phyloP scores from a whole-genome alignment of 345 rosid species.

The Citrus trifoliata region DNA sequence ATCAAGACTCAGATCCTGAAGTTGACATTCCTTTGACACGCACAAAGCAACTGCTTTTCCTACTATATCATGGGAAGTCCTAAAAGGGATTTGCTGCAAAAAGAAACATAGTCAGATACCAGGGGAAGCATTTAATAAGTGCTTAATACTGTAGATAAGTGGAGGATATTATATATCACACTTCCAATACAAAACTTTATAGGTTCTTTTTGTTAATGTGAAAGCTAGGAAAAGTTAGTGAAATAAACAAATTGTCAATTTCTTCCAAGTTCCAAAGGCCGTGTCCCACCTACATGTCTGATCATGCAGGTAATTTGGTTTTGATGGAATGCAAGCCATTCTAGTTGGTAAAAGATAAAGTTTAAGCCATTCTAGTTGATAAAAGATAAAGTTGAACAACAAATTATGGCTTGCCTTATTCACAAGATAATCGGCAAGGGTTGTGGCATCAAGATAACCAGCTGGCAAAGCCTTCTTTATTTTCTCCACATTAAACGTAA shows the following conservation, averaged over 20 bases:
- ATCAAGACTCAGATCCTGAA: slow-evolving; percentile 66
- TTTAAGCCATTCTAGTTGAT: not conserved
- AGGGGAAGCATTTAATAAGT: not conserved
- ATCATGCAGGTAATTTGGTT: not conserved
- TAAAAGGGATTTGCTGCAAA: slow-evolving; percentile 80
- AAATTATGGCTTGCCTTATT: slow-evolving; percentile 57
- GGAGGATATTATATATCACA: not conserved
- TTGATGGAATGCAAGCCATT: not conserved
- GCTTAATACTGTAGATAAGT: not conserved
- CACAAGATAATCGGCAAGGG: slow-evolving; percentile 94
- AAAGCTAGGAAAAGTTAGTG: not conserved
- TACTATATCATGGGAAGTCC: slow-evolving; percentile 92
- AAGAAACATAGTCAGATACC: not conserved
- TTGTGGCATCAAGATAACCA: slow-evolving; percentile 93
- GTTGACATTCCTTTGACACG: slow-evolving; percentile 64
- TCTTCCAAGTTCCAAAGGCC: not conserved
- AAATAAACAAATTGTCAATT: not conserved
- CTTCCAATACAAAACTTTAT: not conserved
- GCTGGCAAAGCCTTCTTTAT: slow-evolving; percentile 78
- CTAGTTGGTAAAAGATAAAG: not conserved
- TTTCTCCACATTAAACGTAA: slow-evolving; percentile 63
- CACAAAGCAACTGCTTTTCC: slow-evolving; percentile 88
- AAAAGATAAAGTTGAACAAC: not conserved
- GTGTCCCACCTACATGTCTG: not conserved
- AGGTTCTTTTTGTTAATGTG: not conserved